Conservation (phyloP, 1,139 yeast genomes). For the Suhomyces chickasaworum region DNA sequence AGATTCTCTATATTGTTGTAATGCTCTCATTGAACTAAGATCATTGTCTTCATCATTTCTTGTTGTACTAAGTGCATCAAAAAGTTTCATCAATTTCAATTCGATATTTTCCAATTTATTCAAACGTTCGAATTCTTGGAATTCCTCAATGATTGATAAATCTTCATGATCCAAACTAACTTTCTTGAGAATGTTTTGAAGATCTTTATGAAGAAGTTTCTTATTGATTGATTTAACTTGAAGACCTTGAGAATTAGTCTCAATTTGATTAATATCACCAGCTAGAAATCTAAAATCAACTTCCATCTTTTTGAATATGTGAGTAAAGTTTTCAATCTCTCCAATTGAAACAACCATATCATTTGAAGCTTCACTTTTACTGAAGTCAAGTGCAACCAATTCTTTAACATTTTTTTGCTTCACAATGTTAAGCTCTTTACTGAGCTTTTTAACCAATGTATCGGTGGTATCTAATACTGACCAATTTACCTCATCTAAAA, state of each 20-base stretch:
- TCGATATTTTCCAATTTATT: slow-evolving; percentile 56
- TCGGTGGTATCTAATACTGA: slow-evolving; percentile 63
- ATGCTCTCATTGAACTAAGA: slow-evolving; percentile 70
- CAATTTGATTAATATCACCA: slow-evolving; percentile 70
- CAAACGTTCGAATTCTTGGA: slow-evolving; percentile 52
- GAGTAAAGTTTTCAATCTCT: slow-evolving; percentile 69
- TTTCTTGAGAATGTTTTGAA: slow-evolving; percentile 66
- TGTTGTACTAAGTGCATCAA: slow-evolving; percentile 64
- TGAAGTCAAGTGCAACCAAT: slow-evolving; percentile 43
- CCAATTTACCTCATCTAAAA: slow-evolving; percentile 78
- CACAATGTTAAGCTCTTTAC: slow-evolving; percentile 38
- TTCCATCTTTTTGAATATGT: slow-evolving; percentile 47
- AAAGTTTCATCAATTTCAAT: slow-evolving; percentile 56
- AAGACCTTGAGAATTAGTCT: slow-evolving; percentile 75
- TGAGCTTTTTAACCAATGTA: slow-evolving; percentile 56
- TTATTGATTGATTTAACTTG: slow-evolving; percentile 86
- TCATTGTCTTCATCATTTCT: slow-evolving; percentile 49
- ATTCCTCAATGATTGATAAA: slow-evolving; percentile 48
- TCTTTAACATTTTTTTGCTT: slow-evolving; percentile 43
- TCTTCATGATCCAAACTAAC: slow-evolving; percentile 65
- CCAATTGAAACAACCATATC: slow-evolving; percentile 48
- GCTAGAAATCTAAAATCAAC: slow-evolving; percentile 48
- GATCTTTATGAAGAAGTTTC: slow-evolving; percentile 68
- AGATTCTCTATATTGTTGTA: slow-evolving; percentile 63
- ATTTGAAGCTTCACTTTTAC: slow-evolving; percentile 35